Conservation (phyloP, 108 stramenopile genomes). For the Stephanodiscus triporus region DNA sequence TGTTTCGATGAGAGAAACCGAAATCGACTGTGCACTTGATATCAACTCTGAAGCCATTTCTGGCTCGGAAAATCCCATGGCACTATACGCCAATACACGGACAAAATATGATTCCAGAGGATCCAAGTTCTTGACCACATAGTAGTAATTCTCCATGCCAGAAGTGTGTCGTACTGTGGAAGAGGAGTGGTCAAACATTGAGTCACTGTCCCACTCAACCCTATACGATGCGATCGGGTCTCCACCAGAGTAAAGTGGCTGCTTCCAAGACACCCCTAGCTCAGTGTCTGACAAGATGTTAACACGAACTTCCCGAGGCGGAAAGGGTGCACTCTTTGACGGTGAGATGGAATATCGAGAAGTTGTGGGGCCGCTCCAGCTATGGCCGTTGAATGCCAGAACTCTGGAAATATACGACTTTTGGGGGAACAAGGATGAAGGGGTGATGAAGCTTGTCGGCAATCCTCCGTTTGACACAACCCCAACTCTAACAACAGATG, state of each 20-base stretch:
- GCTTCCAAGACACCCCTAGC: constrained; percentile 49
- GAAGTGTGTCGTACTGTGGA: constrained; percentile 12
- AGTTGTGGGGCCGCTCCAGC: constrained; percentile 26
- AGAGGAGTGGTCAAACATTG: constrained; percentile 34
- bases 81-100: constrained; percentile 66
- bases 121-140: constrained; percentile 54
- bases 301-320: constrained; percentile 37
- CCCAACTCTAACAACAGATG: constrained; percentile 34
- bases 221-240: constrained; percentile 43
- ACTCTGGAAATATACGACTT: constrained; percentile 55
- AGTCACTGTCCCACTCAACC: constrained; percentile 52
- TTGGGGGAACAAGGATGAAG: constrained; percentile 47
- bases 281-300: constrained; percentile 39
- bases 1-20: constrained; percentile 18
- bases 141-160: constrained; percentile 25
- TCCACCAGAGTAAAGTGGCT: constrained; percentile 43
- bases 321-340: constrained; percentile 23
- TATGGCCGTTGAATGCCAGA: constrained; percentile 55
- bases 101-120: constrained; percentile 63
- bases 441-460: constrained; percentile 44
- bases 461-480: constrained; percentile 32
- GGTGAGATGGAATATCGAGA: constrained; percentile 36
- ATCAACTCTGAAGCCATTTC: constrained; percentile 15
- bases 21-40: constrained; percentile 6
- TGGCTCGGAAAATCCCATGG: constrained; percentile 52